Percentiles rank a stretch among this genome's conserved stretches.
Evolutionary conservation across 352 stramenopile species (phyloP).

Genomic region (Bremia lactucae): DNA sequence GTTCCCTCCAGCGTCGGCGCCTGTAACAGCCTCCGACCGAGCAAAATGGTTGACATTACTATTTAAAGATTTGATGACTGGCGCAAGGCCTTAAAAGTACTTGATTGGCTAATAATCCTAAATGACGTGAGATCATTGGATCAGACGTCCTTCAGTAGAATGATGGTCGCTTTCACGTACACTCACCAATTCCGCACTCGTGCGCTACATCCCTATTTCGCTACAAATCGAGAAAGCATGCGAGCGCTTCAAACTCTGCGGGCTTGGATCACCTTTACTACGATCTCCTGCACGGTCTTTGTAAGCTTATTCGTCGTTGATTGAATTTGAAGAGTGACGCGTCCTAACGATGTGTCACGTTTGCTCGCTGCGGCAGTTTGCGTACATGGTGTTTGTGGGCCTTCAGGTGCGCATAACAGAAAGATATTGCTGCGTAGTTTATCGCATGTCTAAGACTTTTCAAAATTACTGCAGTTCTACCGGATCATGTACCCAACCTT

Average conservation of each 20-base stretch:
- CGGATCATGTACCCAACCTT: slow-evolving; percentile 66
- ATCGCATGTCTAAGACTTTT: background rate
- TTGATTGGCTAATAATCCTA: slow-evolving; percentile 14
- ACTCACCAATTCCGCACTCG: slow-evolving; percentile 9
- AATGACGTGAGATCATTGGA: background rate
- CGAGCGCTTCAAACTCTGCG: slow-evolving; percentile 14
- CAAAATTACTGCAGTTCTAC: slow-evolving; percentile 35
- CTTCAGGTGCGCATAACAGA: slow-evolving; percentile 24
- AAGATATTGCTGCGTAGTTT: background rate
- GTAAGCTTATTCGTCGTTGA: slow-evolving; percentile 20
- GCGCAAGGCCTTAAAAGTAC: no score
- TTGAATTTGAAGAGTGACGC: background rate
- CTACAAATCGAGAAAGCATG: slow-evolving; percentile 15
- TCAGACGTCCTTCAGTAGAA: slow-evolving; percentile 1
- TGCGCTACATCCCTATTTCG: slow-evolving; percentile 3
- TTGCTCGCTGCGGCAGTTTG: slow-evolving; percentile 14
- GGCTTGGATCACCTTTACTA: slow-evolving; percentile 47
- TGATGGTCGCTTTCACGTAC: slow-evolving; percentile 5
- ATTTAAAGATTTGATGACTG: slow-evolving; percentile 18
- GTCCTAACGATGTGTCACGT: background rate
- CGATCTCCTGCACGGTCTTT: slow-evolving; percentile 44
- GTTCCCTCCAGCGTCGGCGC: slow-evolving; percentile 7
- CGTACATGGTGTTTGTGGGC: slow-evolving; percentile 48
- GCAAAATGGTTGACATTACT: slow-evolving; percentile 27
- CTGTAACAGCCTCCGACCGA: slow-evolving; percentile 44